Percentiles rank a stretch among this genome's conserved stretches.
Evolutionary conservation across 2,329 filamentous ascomycete species (phyloP).

Genomic region (Aspergillus brunneoviolaceus): DNA sequence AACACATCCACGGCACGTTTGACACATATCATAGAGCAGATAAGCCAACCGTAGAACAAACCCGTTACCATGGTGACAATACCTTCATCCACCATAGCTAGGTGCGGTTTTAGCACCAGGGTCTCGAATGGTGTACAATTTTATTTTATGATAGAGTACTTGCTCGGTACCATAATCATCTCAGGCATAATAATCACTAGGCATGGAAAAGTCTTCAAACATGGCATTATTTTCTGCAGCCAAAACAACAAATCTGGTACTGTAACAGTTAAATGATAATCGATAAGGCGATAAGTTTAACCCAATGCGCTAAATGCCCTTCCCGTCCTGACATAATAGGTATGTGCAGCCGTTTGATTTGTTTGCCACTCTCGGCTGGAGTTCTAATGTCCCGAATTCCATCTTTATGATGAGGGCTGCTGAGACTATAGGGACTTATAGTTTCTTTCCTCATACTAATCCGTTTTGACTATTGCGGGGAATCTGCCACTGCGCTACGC

Average conservation of each 20-base stretch:
- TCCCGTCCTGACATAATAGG: constrained; percentile 1
- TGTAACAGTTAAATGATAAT: too few relatives aligned
- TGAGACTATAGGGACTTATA: not conserved
- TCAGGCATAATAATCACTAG: too few relatives aligned
- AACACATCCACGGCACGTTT: constrained; percentile 56
- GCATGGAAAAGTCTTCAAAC: too few relatives aligned
- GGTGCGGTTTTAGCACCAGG: too few relatives aligned
- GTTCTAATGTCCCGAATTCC: constrained; percentile 7
- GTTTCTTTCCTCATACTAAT: not conserved
- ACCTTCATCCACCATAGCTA: too few relatives aligned
- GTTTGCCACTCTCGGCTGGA: constrained; percentile 21
- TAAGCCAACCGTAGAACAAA: constrained; percentile 24
- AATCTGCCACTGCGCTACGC: not conserved
- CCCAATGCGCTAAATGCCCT: not conserved
- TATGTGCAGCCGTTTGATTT: constrained; percentile 14
- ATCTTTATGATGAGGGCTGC: constrained; percentile 2
- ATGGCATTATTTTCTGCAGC: too few relatives aligned
- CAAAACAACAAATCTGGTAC: too few relatives aligned
- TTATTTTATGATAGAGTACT: too few relatives aligned
- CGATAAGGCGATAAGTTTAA: not conserved
- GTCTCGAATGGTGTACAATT: too few relatives aligned
- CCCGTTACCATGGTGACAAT: too few relatives aligned
- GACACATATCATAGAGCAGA: constrained; percentile 51
- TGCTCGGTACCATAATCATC: too few relatives aligned
- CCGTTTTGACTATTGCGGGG: not conserved